phyloP scores from a whole-genome alignment of 148 eudicot genomes.

The Chenopodium formosanum region DNA sequence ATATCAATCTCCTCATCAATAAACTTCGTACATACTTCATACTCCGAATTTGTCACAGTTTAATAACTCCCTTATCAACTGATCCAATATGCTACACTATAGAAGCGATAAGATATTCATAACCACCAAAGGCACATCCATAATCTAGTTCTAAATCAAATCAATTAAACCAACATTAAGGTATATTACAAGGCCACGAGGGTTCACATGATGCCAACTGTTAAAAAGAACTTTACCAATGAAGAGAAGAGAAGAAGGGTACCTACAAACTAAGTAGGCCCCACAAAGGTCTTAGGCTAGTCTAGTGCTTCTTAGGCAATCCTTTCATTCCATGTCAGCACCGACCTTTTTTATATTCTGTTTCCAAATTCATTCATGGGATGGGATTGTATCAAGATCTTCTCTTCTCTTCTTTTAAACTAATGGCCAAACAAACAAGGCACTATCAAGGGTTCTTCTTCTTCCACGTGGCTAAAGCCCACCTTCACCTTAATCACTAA shows the following conservation, averaged over 20 bases:
- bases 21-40: too few species aligned
- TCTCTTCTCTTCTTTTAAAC: neutral
- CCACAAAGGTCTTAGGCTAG: conserved; percentile 13
- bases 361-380: conserved; percentile 36
- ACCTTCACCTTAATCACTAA: conserved; percentile 44
- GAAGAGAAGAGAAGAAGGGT: neutral
- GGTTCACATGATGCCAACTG: conserved; percentile 55
- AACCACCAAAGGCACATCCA: neutral
- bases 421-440: conserved; percentile 28
- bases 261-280: neutral
- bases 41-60: too few species aligned
- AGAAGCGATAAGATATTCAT: neutral
- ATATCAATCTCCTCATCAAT: too few species aligned
- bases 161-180: conserved; percentile 15
- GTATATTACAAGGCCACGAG: conserved; percentile 35
- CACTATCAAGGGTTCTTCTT: conserved; percentile 46
- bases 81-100: neutral
- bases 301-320: conserved; percentile 21
- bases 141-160: neutral
- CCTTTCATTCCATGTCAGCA: conserved; percentile 30
- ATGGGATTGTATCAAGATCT: conserved; percentile 33
- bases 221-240: conserved; percentile 32
- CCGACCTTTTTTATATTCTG: conserved; percentile 36
- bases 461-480: conserved; percentile 47
- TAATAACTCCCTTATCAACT: neutral